phyloP scores from a whole-genome alignment of 2,329 filamentous ascomycete genomes.

The Sporothrix pallida region DNA sequence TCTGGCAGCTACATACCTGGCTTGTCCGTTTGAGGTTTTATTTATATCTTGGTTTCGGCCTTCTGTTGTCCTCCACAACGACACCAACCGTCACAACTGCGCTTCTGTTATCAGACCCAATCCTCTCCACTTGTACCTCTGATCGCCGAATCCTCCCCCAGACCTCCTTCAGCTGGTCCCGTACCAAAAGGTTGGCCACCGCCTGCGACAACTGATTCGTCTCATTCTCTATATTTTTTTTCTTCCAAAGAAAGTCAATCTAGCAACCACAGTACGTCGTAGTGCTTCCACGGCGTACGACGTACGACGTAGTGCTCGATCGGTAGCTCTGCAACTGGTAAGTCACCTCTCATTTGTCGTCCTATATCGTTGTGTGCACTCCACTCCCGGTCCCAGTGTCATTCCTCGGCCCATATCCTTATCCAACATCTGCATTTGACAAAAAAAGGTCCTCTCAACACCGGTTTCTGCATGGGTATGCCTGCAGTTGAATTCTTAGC shows the following conservation, averaged over 20 bases:
- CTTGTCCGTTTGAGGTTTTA: slow-evolving; percentile 1
- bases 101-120: slow-evolving; percentile 1
- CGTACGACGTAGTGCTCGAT: background rate
- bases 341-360: background rate
- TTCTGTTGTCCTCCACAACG: background rate
- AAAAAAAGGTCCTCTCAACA: background rate
- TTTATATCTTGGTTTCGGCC: background rate
- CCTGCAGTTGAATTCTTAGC: background rate
- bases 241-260: background rate
- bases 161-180: background rate
- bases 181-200: background rate
- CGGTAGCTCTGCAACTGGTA: slow-evolving; percentile 22
- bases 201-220: slow-evolving; percentile 7
- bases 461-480: background rate
- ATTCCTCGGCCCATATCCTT: background rate
- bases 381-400: background rate
- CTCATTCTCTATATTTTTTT: background rate
- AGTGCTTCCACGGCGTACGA: slow-evolving; percentile 3
- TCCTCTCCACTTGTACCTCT: slow-evolving; percentile 9
- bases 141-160: slow-evolving; percentile 18
- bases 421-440: background rate
- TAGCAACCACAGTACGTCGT: background rate
- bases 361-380: background rate
- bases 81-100: background rate
- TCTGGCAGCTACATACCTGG: slow-evolving; percentile 1